These are phyloP conservation scores for Ophiostoma montium DNA, from an alignment of 2,329 filamentous ascomycete species.

Conservation along the genomic window DNA sequence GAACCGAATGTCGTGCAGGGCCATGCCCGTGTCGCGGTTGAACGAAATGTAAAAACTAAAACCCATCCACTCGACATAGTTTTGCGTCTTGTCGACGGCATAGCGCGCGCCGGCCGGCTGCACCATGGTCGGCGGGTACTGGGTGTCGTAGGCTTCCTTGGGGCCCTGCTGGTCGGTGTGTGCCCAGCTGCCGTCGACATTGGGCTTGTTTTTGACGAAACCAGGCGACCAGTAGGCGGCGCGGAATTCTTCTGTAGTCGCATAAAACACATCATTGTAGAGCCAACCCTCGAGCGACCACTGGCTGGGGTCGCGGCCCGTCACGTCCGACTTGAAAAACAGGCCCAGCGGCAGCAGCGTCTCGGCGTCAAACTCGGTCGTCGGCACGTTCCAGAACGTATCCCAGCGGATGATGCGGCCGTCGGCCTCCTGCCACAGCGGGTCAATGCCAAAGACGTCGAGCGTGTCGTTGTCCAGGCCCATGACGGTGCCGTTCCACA, in stretches of 20 bases:
- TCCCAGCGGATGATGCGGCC: constrained; percentile 33
- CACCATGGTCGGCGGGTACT: constrained; percentile 24
- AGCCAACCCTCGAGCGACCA: constrained; percentile 40
- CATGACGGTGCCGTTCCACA: constrained; percentile 26
- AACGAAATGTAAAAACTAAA: constrained; percentile 38
- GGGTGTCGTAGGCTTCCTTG: constrained; percentile 21
- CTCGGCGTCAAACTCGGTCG: constrained; percentile 25
- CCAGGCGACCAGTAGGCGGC: constrained; percentile 26
- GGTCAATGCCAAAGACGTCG: constrained; percentile 27
- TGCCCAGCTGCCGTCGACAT: constrained; percentile 33
- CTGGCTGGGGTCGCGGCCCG: constrained; percentile 32
- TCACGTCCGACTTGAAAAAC: constrained; percentile 31
- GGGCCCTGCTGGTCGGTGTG: constrained; percentile 27
- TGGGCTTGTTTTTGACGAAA: constrained; percentile 32
- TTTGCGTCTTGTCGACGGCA: constrained; percentile 25
- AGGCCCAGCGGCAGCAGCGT: constrained; percentile 32
- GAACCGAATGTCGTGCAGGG: constrained; percentile 36
- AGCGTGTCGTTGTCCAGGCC: constrained; percentile 29
- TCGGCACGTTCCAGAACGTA: constrained; percentile 27
- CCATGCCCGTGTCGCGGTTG: constrained; percentile 31
- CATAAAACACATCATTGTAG: constrained; percentile 39
- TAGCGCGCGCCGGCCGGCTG: constrained; percentile 27
- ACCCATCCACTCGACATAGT: constrained; percentile 37
- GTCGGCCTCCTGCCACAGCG: constrained; percentile 26
- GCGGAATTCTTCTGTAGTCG: constrained; percentile 32